Percentiles rank a stretch among this genome's conserved stretches.
These are phyloP conservation scores for Colletotrichum nymphaeae DNA, from an alignment of 2,329 filamentous ascomycete species.

Conservation along the genomic window DNA sequence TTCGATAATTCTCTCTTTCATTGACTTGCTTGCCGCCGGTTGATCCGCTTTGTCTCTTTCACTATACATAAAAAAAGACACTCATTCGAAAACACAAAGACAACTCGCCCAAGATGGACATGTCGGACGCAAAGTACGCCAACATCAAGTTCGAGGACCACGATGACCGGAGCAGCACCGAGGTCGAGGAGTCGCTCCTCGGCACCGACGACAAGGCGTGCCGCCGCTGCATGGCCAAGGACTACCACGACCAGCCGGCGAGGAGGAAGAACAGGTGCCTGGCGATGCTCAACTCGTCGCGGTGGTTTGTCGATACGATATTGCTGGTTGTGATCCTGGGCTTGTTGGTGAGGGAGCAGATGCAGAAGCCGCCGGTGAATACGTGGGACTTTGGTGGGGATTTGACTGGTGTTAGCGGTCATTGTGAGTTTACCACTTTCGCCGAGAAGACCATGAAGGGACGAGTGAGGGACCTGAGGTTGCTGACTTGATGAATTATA, in stretches of 20 bases:
- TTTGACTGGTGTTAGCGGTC: constrained; percentile 49
- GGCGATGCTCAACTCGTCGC: constrained; percentile 38
- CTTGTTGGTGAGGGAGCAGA: constrained; percentile 44
- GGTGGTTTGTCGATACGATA: constrained; percentile 46
- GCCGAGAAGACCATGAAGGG: background rate
- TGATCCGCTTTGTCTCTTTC: constrained; percentile 1
- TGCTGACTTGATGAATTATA: constrained; percentile 27
- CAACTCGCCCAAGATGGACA: constrained; percentile 24
- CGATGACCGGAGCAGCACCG: constrained; percentile 45
- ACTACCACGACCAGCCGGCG: constrained; percentile 4
- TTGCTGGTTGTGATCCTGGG: constrained; percentile 46
- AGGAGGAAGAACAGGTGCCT: constrained; percentile 32
- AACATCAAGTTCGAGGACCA: constrained; percentile 40
- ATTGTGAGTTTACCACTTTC: constrained; percentile 36
- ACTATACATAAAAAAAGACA: background rate
- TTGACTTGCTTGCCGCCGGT: constrained; percentile 6
- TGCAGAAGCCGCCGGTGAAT: constrained; percentile 36
- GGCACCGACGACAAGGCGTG: constrained; percentile 41
- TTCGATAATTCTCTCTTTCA: background rate
- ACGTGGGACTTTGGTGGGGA: constrained; percentile 49
- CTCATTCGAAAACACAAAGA: background rate
- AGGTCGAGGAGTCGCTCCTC: constrained; percentile 49
- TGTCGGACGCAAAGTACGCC: constrained; percentile 39
- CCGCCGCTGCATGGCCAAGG: constrained; percentile 2
- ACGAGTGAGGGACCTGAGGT: background rate